Conservation (phyloP, 441 rosid species). For the Macaranga tanarius region DNA sequence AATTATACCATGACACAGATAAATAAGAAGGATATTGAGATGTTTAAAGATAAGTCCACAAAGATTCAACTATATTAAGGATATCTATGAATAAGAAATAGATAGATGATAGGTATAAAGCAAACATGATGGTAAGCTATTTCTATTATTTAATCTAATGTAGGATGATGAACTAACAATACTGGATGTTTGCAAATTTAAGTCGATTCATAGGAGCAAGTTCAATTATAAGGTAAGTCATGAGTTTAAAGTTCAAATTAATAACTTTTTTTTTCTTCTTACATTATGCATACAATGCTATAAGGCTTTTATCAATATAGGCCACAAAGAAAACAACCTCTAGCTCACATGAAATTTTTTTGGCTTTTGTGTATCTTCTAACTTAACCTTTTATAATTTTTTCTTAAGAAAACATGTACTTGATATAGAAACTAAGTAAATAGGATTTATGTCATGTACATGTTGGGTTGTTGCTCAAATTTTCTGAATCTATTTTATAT, state of each 20-base stretch:
- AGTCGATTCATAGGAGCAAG: slow-evolving; percentile 81
- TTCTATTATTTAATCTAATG: slow-evolving; percentile 22
- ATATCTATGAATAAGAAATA: neutral
- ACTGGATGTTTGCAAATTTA: slow-evolving; percentile 94
- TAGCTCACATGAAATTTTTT: neutral
- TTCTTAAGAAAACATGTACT: neutral
- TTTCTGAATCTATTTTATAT: neutral
- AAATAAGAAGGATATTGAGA: neutral
- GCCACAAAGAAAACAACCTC: neutral
- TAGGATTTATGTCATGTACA: neutral
- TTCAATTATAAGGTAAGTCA: slow-evolving; percentile 80
- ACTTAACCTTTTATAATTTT: neutral
- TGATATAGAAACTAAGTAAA: neutral
- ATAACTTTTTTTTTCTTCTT: neutral
- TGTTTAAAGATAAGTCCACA: neutral
- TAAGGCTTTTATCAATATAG: slow-evolving; percentile 1
- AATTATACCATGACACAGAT: no score
- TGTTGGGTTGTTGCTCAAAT: neutral
- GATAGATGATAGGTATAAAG: neutral
- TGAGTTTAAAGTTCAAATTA: slow-evolving; percentile 10
- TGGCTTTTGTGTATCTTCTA: neutral
- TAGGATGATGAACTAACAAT: slow-evolving; percentile 95
- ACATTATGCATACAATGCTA: neutral
- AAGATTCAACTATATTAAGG: neutral
- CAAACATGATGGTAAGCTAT: neutral